Evolutionary conservation across 2,329 filamentous ascomycete species (phyloP).

Genomic region (Lachnellula occidentalis): DNA sequence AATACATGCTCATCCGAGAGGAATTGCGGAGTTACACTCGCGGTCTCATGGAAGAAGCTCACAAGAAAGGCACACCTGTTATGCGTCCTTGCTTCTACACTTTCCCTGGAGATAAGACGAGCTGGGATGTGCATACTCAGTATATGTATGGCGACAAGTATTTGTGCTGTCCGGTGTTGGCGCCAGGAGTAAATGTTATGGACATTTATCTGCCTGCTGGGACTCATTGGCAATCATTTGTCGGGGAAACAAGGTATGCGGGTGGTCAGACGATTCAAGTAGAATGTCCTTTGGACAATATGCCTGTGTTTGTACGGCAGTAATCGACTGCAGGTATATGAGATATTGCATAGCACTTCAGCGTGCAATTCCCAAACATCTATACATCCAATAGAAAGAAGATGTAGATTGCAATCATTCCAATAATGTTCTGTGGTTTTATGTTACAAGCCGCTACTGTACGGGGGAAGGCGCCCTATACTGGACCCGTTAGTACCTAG

Average conservation of each 20-base stretch:
- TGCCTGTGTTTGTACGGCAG: constrained; percentile 40
- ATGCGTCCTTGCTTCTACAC: constrained; percentile 61
- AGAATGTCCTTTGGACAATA: constrained; percentile 39
- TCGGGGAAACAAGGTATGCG: constrained; percentile 29
- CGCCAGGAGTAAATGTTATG: constrained; percentile 37
- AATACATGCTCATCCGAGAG: constrained; percentile 55
- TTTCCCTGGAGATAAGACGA: constrained; percentile 48
- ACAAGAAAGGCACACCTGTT: constrained; percentile 53
- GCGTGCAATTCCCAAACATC: too few species aligned
- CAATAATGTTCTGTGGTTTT: too few species aligned
- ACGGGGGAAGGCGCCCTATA: too few species aligned
- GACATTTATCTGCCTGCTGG: constrained; percentile 48
- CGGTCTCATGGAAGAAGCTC: constrained; percentile 52
- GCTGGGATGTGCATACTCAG: constrained; percentile 54
- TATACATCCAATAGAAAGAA: too few species aligned
- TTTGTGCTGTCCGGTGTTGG: constrained; percentile 50
- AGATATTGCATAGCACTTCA: too few species aligned
- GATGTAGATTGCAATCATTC: too few species aligned
- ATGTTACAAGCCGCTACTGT: too few species aligned
- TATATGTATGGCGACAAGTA: constrained; percentile 61
- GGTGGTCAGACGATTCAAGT: constrained; percentile 38
- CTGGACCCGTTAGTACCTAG: too few species aligned
- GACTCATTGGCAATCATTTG: constrained; percentile 38
- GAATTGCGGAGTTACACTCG: constrained; percentile 52
- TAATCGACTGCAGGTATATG: too few species aligned